phyloP scores from a whole-genome alignment of 2,329 filamentous ascomycete genomes.

The Colletotrichum siamense region DNA sequence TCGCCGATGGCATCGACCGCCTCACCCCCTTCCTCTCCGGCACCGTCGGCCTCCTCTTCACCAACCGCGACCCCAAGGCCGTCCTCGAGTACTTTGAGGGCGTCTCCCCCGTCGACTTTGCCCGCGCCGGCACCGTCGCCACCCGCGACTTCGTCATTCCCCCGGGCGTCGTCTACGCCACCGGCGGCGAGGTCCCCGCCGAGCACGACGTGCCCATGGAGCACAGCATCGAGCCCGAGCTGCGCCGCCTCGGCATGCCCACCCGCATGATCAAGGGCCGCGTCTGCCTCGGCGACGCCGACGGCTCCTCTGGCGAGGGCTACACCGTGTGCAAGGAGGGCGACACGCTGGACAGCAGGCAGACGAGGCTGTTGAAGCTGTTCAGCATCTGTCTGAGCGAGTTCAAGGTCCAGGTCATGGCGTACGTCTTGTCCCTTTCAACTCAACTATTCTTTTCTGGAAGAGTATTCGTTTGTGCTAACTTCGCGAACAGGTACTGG shows the following conservation, averaged over 20 bases:
- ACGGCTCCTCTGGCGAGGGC: constrained; percentile 48
- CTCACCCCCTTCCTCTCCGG: constrained; percentile 76
- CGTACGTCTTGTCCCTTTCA: constrained; percentile 52
- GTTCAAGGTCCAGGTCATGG: constrained; percentile 82
- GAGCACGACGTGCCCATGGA: constrained; percentile 87
- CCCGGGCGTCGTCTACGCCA: constrained; percentile 80
- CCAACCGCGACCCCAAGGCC: constrained; percentile 72
- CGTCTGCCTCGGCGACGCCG: constrained; percentile 72
- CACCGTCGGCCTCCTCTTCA: constrained; percentile 90
- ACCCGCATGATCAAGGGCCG: constrained; percentile 88
- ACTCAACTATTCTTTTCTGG: background rate
- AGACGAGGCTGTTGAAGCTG: constrained; percentile 92
- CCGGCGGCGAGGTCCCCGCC: constrained; percentile 77
- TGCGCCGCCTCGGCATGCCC: constrained; percentile 88
- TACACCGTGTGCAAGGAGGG: constrained; percentile 87
- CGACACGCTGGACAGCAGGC: constrained; percentile 83
- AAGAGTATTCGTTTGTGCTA: background rate
- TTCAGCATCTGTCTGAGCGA: constrained; percentile 91
- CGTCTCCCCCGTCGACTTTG: constrained; percentile 84
- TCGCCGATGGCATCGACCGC: constrained; percentile 77
- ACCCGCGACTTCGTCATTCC: constrained; percentile 81
- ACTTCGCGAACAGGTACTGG: constrained; percentile 57
- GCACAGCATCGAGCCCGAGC: constrained; percentile 87
- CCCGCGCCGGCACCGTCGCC: constrained; percentile 81
- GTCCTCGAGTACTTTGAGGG: constrained; percentile 76